Base-by-base conservation (phyloP, 2,329 filamentous ascomycete species). In the Cadophora sp. region DNA sequence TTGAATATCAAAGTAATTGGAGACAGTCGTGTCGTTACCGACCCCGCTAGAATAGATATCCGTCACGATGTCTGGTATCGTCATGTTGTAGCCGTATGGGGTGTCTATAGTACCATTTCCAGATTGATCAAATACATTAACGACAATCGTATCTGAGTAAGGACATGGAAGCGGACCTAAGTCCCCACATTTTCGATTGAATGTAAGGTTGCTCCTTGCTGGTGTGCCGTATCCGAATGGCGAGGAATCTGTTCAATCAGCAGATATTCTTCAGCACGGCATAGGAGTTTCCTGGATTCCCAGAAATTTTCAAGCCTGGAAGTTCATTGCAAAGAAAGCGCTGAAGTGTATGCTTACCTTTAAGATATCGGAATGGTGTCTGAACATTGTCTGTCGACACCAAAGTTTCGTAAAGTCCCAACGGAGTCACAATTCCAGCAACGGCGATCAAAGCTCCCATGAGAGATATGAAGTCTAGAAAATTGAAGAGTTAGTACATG, bases 1-100 rank as follows among this genome's bases (percentile, higher is more conserved):
- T 31, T 83, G 76, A 51, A 83, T 82, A 65, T 84, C 81, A 68
- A 82, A 83, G 26, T 80, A 76, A 68, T 80, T 82, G 3, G 81
- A 82, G 1, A 83, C 72, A 0, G 80, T 79, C 0, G 73, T 69
- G 0, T 72, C 46, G 22, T 78, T 67, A 3, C 59, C 61, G 1
- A 70, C 73, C 0, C 81, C 82, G 64, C 81, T 83, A 16, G 79
- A 77, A 64, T 79, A 83, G 12, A 79, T 73, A 16, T 81, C 76
- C 1, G 72, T 71, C 5, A 81, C 48, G 1, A 77, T 73, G 4
- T 73, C 58, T 0, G 81, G 80, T 4, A 83, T 76, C 51, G 46
- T 72, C 1, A 69, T 46, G 62, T 74, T 67, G 71, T 74, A 73
- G 31, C 70, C 70, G 34, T 74, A 72, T 2, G 67, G 68, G 3